Evolutionary conservation across 2,329 filamentous ascomycete species (phyloP).

Genomic region (Aspergillus sp.): DNA sequence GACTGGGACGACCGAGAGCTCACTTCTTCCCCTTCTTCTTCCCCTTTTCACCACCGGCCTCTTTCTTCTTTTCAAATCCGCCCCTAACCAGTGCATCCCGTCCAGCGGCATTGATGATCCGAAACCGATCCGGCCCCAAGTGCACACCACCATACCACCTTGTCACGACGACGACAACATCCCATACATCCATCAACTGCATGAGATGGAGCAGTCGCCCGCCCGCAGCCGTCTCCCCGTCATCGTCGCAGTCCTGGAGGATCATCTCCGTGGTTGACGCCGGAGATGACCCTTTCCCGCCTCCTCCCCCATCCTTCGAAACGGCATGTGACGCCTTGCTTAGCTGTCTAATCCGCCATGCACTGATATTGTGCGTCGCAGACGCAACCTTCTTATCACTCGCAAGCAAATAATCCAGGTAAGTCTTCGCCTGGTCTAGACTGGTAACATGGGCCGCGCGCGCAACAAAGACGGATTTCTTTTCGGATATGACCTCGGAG

Average conservation of each 20-base stretch:
- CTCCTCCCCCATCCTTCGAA: background rate
- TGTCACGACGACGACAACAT: constrained; percentile 88
- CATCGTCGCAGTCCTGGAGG: constrained; percentile 92
- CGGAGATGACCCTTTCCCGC: background rate
- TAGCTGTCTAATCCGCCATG: constrained; percentile 72
- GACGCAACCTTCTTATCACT: constrained; percentile 81
- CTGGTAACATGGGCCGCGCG: constrained; percentile 70
- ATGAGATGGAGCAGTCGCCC: constrained; percentile 82
- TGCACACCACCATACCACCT: constrained; percentile 94
- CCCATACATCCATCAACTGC: constrained; percentile 93
- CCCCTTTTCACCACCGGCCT: constrained; percentile 47
- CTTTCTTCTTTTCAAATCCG: constrained; percentile 61
- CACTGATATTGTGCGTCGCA: constrained; percentile 93
- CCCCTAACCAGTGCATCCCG: constrained; percentile 80
- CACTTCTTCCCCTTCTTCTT: constrained; percentile 54
- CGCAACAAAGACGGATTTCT: constrained; percentile 85
- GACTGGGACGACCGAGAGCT: constrained; percentile 1
- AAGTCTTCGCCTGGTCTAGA: constrained; percentile 68
- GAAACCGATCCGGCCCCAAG: constrained; percentile 84
- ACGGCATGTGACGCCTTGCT: constrained; percentile 4
- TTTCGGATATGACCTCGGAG: constrained; percentile 72
- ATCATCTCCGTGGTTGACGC: constrained; percentile 47
- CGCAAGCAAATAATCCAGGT: constrained; percentile 72
- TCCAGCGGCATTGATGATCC: constrained; percentile 82
- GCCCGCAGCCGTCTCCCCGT: constrained; percentile 91